Evolutionary conservation across 495 filamentous ascomycete species (phyloP), one percentile per base, ranked within the genome.

Genomic region (Hyaloscypha variabilis): DNA sequence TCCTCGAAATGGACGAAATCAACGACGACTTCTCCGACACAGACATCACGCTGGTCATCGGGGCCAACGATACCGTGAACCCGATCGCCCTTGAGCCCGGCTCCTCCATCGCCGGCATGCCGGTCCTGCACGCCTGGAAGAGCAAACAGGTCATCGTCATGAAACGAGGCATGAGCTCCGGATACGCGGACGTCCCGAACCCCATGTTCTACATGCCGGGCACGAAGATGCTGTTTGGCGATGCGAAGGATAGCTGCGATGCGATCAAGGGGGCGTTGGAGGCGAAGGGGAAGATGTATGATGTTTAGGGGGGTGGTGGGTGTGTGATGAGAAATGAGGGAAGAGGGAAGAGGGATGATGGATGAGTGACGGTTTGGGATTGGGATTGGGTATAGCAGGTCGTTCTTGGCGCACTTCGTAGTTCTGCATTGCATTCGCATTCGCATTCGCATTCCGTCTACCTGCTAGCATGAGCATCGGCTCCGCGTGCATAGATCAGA

Each of bases 1-100:
- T 93, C 36, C 79, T 92, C 21, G 91, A 94, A 77, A 93, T 93
- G 91, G 91, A 93, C 73, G 91, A 94, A 76, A 93, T 94, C 77
- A 94, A 94, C 75, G 91, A 94, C 57, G 91, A 93, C 73, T 94
- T 94, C 76, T 70, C 78, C 39, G 88, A 92, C 42, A 93, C 91
- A 0, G 91, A 93, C 68, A 82, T 94, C n/a, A 91, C 90, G 8
- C 82, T 94, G 2, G 90, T 94, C 11, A 94, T 94, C 68, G 91
- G 91, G 5, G 91, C 91, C 13, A 94, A 94, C 69, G 91, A 94
- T 67, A 93, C 91, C 0, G 91, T 94, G 11, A 94, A 94, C 66
- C 91, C 91, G 0, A 93, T 92, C 71, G 90, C 91, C 5, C 75
- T 93, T 64, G 90, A 94, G 72, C 86, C 88, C 1, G 90, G 89